Percentiles rank a stretch among this genome's conserved stretches.
Conservation (phyloP, 2,329 filamentous ascomycete genomes). For the Diaporthe citri region DNA sequence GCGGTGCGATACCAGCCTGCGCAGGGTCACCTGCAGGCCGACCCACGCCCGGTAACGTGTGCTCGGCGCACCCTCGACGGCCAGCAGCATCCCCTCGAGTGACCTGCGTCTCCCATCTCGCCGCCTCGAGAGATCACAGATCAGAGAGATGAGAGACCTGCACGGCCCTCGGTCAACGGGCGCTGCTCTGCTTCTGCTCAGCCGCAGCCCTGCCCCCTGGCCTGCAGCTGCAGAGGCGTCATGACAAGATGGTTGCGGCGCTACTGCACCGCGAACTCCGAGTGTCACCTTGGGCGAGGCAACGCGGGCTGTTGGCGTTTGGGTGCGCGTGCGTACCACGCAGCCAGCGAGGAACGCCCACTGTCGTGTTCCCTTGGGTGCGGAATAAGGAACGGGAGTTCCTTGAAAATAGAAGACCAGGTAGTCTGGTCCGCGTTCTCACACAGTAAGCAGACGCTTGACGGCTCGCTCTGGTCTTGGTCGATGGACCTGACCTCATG, state of each 20-base stretch:
- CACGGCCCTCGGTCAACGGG: background rate
- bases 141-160: constrained; percentile 1
- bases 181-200: background rate
- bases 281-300: constrained; percentile 8
- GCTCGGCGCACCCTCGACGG: constrained; percentile 1
- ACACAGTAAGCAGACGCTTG: background rate
- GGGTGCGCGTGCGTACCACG: background rate
- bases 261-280: constrained; percentile 33
- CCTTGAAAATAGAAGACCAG: background rate
- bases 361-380: background rate
- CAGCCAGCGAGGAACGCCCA: background rate
- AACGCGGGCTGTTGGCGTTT: constrained; percentile 4
- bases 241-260: constrained; percentile 17
- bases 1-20: background rate
- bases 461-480: background rate
- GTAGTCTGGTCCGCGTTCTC: background rate
- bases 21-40: background rate
- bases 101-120: background rate
- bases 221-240: constrained; percentile 7
- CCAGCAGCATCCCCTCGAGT: background rate
- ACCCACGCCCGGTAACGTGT: background rate
- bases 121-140: background rate
- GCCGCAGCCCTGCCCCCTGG: constrained; percentile 12
- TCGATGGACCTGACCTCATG: background rate
- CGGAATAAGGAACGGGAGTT: background rate